Conservation (phyloP, 352 stramenopile genomes). For the Phytophthora pisi region DNA sequence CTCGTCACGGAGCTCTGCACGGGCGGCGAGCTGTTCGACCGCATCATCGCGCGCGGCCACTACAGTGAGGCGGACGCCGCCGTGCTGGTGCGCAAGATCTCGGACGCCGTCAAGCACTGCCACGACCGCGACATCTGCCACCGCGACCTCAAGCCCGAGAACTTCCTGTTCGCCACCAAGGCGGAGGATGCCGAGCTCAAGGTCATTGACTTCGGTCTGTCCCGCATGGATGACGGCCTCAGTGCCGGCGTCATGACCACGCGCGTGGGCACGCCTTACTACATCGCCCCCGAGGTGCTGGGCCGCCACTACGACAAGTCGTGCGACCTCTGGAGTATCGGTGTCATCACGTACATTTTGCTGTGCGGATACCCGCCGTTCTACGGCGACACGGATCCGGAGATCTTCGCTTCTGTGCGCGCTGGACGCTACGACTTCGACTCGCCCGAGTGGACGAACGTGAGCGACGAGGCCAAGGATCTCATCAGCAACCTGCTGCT, state of each 20-base stretch:
- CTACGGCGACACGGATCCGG: constrained; percentile 93
- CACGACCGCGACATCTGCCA: constrained; percentile 98
- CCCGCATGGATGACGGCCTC: constrained; percentile 89
- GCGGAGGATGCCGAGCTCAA: constrained; percentile 95
- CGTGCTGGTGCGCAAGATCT: constrained; percentile 96
- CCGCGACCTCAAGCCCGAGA: constrained; percentile 98
- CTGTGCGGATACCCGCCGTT: constrained; percentile 97
- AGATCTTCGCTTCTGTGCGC: constrained; percentile 89
- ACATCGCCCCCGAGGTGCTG: constrained; percentile 95
- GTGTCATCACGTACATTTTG: constrained; percentile 96
- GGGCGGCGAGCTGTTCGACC: constrained; percentile 96
- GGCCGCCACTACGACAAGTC: constrained; percentile 95
- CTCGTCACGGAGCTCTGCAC: constrained; percentile 98
- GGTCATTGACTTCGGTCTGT: constrained; percentile 99
- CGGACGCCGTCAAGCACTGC: constrained; percentile 96
- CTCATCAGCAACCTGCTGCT: constrained; percentile 95
- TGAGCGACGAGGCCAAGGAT: constrained; percentile 93
- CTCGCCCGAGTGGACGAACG: constrained; percentile 82
- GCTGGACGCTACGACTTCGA: constrained; percentile 86
- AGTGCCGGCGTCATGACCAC: constrained; percentile 92
- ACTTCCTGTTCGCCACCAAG: constrained; percentile 94
- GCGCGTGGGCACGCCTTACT: constrained; percentile 96
- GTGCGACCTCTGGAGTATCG: constrained; percentile 97
- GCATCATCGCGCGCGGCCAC: constrained; percentile 91
- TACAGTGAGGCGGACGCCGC: constrained; percentile 98